Conservation (phyloP, 768 basidiomycete species). For the Candolleomyces efflorescens region DNA sequence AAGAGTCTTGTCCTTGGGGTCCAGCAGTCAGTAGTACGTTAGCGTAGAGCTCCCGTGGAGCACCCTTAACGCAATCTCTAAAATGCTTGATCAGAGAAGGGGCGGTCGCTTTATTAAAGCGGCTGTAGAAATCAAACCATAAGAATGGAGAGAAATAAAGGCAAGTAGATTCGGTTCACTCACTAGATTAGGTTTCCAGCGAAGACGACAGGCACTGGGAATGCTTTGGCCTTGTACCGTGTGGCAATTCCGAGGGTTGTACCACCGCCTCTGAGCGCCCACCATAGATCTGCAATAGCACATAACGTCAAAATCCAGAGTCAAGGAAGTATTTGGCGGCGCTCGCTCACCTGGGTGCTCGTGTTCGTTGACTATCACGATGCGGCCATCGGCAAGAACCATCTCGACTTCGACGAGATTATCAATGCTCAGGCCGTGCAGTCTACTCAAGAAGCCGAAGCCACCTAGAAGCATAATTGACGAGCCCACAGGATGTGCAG, state of each 20-base stretch:
- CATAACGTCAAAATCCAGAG: not conserved
- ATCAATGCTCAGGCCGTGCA: constrained; percentile 85
- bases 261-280: constrained; percentile 84
- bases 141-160: not conserved
- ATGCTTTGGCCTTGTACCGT: constrained; percentile 87
- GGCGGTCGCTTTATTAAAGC: constrained; percentile 83
- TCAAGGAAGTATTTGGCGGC: not conserved
- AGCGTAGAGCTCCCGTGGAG: constrained; percentile 83
- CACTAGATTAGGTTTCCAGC: constrained; percentile 92
- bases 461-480: constrained; percentile 83
- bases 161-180: constrained; percentile 23
- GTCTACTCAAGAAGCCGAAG: constrained; percentile 81
- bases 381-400: constrained; percentile 86
- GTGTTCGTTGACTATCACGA: constrained; percentile 70
- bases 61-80: constrained; percentile 88
- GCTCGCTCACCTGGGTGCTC: constrained; percentile 57
- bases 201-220: constrained; percentile 85
- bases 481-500: constrained; percentile 77
- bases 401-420: constrained; percentile 90
- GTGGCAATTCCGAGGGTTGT: constrained; percentile 81
- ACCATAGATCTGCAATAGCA: constrained; percentile 65
- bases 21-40: constrained; percentile 91
- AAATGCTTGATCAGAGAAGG: constrained; percentile 88
- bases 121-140: constrained; percentile 39
- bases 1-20: constrained; percentile 75